Percentiles rank a stretch among this genome's conserved stretches.
phyloP scores from a whole-genome alignment of 176 grass and related monocot species.

The Neostapfia colusana region DNA sequence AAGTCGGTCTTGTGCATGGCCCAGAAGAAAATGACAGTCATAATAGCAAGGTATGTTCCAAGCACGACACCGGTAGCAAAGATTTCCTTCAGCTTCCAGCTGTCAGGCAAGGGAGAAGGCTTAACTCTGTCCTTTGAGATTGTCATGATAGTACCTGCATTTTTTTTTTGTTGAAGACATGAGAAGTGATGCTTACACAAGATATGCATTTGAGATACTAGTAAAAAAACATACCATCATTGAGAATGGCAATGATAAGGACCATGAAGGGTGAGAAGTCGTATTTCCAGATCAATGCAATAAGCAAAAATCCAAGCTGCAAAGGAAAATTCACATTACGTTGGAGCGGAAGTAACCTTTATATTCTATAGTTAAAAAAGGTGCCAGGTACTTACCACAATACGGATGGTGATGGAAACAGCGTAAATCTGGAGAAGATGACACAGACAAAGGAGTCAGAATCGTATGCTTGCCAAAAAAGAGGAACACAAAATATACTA shows the following conservation, averaged over 20 bases:
- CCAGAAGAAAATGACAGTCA: conserved; percentile 99
- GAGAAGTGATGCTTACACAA: conserved; percentile 9
- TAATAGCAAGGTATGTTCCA: conserved; percentile 80
- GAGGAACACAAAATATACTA: not conserved
- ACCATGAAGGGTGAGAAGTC: conserved; percentile 99
- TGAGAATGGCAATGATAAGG: conserved; percentile 98
- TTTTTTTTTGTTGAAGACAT: not conserved
- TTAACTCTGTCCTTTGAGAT: conserved; percentile 97
- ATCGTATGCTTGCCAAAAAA: conserved; percentile 1
- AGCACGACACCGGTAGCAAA: conserved; percentile 89
- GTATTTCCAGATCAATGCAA: conserved; percentile 91
- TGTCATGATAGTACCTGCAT: conserved; percentile 94
- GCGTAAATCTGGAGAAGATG: conserved; percentile 75
- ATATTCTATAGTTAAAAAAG: not conserved
- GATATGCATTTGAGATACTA: not conserved
- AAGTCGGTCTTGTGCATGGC: conserved; percentile 75
- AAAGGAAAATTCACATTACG: conserved; percentile 32
- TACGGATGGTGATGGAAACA: conserved; percentile 98
- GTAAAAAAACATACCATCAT: conserved; percentile 61
- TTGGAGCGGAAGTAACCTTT: not conserved
- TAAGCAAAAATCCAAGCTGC: conserved; percentile 91
- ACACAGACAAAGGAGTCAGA: conserved; percentile 25
- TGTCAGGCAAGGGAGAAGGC: conserved; percentile 86
- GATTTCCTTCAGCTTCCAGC: conserved; percentile 98
- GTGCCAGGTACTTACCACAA: conserved; percentile 64